These are phyloP conservation scores for Waltergamsia citrina DNA, from an alignment of 2,329 filamentous ascomycete species.

Conservation along the genomic window DNA sequence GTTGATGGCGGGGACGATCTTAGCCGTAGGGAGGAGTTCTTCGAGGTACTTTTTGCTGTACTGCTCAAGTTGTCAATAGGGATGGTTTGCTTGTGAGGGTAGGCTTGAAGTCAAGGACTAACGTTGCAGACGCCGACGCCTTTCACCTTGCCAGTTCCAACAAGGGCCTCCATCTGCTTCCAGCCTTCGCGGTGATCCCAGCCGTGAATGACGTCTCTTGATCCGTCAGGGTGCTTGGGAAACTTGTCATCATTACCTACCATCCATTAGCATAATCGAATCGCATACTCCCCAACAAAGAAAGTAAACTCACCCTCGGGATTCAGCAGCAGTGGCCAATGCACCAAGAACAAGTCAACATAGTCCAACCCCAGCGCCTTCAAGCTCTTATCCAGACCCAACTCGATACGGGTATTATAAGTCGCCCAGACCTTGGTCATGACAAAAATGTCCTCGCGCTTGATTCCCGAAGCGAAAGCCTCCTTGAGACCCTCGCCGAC, in stretches of 20 bases:
- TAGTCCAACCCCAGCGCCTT: constrained; percentile 69
- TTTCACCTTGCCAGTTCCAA: constrained; percentile 46
- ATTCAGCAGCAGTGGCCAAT: constrained; percentile 79
- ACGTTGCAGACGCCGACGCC: constrained; percentile 48
- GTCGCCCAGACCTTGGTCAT: constrained; percentile 82
- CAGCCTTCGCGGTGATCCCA: constrained; percentile 70
- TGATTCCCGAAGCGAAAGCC: constrained; percentile 60
- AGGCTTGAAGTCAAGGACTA: constrained; percentile 6
- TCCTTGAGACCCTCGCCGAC: constrained; percentile 71
- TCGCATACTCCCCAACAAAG: background rate
- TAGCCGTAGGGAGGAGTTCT: constrained; percentile 38
- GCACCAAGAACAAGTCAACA: constrained; percentile 72
- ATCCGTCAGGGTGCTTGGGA: constrained; percentile 65
- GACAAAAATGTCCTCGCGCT: constrained; percentile 73
- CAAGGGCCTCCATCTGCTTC: constrained; percentile 63
- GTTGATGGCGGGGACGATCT: constrained; percentile 55
- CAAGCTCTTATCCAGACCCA: constrained; percentile 64
- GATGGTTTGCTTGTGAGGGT: background rate
- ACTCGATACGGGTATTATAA: constrained; percentile 60
- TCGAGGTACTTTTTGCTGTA: constrained; percentile 48
- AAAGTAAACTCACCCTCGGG: constrained; percentile 44
- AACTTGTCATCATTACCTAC: constrained; percentile 61
- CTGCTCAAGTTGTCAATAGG: constrained; percentile 13
- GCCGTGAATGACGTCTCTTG: constrained; percentile 59
- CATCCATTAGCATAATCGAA: background rate